Percentiles rank a stretch among this genome's conserved stretches.
phyloP scores from a whole-genome alignment of 495 filamentous ascomycete species.

The Penicillium herquei region DNA sequence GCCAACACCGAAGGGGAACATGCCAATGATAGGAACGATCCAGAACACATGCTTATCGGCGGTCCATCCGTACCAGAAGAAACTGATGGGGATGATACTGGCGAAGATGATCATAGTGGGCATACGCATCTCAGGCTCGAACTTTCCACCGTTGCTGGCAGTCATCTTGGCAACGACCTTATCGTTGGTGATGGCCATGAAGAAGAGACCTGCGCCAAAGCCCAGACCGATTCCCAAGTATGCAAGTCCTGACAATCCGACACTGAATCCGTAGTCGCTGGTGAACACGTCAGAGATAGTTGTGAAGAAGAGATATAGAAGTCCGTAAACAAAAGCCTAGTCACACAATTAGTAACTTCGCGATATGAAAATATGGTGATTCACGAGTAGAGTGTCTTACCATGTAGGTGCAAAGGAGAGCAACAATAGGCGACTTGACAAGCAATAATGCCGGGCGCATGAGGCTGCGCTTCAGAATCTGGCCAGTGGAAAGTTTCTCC shows the following conservation, averaged over 20 bases:
- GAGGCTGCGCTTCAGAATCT: conserved; percentile 32
- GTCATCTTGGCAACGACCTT: conserved; percentile 58
- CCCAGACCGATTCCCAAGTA: conserved; percentile 63
- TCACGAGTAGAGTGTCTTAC: conserved; percentile 26
- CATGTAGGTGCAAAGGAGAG: conserved; percentile 56
- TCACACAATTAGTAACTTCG: neutral
- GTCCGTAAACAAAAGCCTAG: conserved; percentile 55
- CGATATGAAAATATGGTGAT: neutral
- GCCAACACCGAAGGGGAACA: conserved; percentile 25
- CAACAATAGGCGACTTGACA: conserved; percentile 50
- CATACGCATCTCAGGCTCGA: conserved; percentile 63
- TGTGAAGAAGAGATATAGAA: conserved; percentile 67
- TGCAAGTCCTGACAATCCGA: conserved; percentile 56
- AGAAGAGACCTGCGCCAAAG: conserved; percentile 45
- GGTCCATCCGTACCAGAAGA: conserved; percentile 32
- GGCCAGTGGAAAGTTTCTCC: neutral
- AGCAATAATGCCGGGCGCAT: conserved; percentile 48
- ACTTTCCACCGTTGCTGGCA: conserved; percentile 48
- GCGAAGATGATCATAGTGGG: conserved; percentile 63
- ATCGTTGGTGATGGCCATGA: conserved; percentile 54
- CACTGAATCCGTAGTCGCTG: conserved; percentile 52
- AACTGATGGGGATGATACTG: conserved; percentile 35
- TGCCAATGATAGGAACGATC: conserved; percentile 35
- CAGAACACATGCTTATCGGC: conserved; percentile 27
- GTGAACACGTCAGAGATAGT: conserved; percentile 65